Base-by-base conservation (phyloP, 176 grass and related monocot genomes). In the Oryza rufipogon region DNA sequence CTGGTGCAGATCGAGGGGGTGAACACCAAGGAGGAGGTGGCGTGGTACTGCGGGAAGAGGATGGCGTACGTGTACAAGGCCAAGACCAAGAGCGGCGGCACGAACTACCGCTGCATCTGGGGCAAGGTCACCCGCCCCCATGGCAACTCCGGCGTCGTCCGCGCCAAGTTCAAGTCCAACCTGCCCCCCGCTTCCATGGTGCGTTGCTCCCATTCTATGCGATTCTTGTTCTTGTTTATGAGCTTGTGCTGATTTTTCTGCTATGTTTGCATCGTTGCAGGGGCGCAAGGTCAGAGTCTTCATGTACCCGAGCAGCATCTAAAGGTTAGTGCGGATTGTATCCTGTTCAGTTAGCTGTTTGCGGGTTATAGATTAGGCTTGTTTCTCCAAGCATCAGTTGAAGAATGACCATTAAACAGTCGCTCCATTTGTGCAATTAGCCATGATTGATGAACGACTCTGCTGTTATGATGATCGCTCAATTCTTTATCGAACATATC, bases 291-390 rank as follows among this genome's bases (percentile, higher is more conserved):
- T 96, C 60, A 85, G 94, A 68, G 89, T 93, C 66, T 93, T 93
- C 91, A 96, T 96, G 94, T 93, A 93, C 79, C 91, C 94, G 39
- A 96, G 91, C 91, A 96, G 86, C 77, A 93, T 96, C 88, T 93
- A 76, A 79, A 89, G 91, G 91, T 93, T 19, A 15, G 87, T 39
- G 47, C 80, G 51, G 3, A 39, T 9, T 38, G 6, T 7, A 58
- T 9, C 51, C 33, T 68, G 20, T 42, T 66, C 9, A 51, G 11
- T 20, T 77, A 48, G 71, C 52, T 58, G 52, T 20, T 7, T 58
- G 17, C 52, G 15, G 9, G 10, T 14, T 13, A 48, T 17, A 15
- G 5, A 54, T 15, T 61, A 61, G 10, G 2, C 58, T 61, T 10
- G 1, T 22, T 61, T 61, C 58, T 9, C 20, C 16, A 22, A 61